Evolutionary conservation across 768 basidiomycete species (phyloP), one percentile per base, ranked within the genome.

Genomic region (Rhodotorula babjevae): DNA sequence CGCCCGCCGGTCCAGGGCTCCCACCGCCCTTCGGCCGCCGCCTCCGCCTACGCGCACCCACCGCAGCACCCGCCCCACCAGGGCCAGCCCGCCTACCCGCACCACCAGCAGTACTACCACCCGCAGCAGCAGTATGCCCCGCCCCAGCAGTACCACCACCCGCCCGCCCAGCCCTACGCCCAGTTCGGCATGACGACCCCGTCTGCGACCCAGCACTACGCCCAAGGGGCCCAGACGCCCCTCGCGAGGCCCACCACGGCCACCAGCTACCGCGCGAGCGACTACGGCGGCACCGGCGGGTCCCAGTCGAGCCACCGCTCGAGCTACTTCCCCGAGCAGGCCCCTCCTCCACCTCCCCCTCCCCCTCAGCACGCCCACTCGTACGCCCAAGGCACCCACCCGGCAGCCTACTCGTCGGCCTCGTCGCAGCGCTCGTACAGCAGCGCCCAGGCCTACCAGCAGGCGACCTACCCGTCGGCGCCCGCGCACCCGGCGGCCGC

Each of bases 241-340:
- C 33, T 21, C 12, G 33, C 10, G 12, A 12, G 21, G 21, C 36
- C 29, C 36, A 9, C 33, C 18, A 23, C 8, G 36, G 23, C 9
- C 44, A 31, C 29, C 29, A 19, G 55, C 55, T 56, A 56, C 31
- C 29, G 55, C 55, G 55, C 12, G 31, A 3, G 50, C 29, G 14
- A 6, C 31, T 33, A 33, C 42, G 52, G 44, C 44, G 29, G 27
- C 44, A n/a, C 44, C 59, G 42, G 33, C 53, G 10, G 44, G 44
- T 46, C 44, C 44, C 44, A 46, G 44, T 46, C 60, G 44, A 31
- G 58, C 36, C 68, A 58, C 11, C 55, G 69, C 33, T 8, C 63
- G 57, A 60, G 63, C 63, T 69, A 69, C 63, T 69, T 64, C 36
- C 63, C 64, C n/a, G 36, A 49, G 61, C 12, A 19, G 14, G 53